Evolutionary conservation across 768 basidiomycete species (phyloP), one percentile per base, ranked within the genome.

Genomic region (Leccinum ochraceum): DNA sequence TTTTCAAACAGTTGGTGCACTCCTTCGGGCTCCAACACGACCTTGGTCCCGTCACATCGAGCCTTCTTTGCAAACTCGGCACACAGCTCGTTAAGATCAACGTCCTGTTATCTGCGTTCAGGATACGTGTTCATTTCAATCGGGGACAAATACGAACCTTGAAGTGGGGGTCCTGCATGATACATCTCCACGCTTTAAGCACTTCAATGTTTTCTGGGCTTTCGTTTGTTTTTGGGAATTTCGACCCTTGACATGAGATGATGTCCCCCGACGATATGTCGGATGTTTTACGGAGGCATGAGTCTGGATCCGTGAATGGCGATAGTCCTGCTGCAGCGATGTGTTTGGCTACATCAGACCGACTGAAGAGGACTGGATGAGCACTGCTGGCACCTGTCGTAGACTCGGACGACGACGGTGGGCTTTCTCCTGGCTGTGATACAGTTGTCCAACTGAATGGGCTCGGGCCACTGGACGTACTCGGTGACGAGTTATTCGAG

Each of bases 31-130:
- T 83, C 89, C 53, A 94, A 74, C 20, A 93, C 92, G 42, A 92
- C 88, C 76, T 90, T 91, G 28, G 85, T 86, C 39, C 92, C 92
- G 61, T 93, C 92, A 68, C 92, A 94, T 50, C 85, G 81, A 52
- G 92, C 92, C 77, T 94, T 94, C 69, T 74, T 82, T 51, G 90
- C 83, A 69, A 94, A 92, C 73, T 93, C 89, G 7, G 84, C 67
- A 69, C 92, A 94, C 24, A 94, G 77, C 53, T 88, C 82, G 66
- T 88, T 90, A 59, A 94, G 85, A 67, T 94, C 92, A 42, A 84
- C 78, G 67, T 90, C 88, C 87, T 92, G 59, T 56, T 30, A 26
- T n/a, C n/a, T 2, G 42, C n/a, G n/a, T n/a, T 44, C 42, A 44
- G n/a, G n/a, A 11, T 10, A 10, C n/a, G 20, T 17, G n/a, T 44